phyloP scores from a whole-genome alignment of 352 stramenopile species.

The Blastocystis sp. region DNA sequence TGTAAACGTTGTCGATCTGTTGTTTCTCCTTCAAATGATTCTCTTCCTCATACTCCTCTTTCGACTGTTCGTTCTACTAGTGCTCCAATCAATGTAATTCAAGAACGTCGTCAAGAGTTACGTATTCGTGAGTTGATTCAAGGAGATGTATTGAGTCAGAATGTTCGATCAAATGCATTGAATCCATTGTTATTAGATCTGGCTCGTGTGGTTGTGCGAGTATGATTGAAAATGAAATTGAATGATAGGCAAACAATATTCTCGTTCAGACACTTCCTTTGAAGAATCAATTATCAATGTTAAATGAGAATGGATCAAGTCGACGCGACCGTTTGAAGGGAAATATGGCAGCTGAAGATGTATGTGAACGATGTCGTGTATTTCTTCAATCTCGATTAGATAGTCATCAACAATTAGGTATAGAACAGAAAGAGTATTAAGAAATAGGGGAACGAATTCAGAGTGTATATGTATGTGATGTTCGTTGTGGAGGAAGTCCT shows the following conservation, averaged over 20 bases:
- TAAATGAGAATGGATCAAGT: slow-evolving; percentile 15
- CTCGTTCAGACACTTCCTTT: not conserved
- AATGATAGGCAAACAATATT: slow-evolving; percentile 3
- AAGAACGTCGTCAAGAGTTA: slow-evolving; percentile 19
- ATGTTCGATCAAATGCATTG: not conserved
- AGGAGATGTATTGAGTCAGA: not conserved
- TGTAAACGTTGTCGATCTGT: slow-evolving; percentile 17
- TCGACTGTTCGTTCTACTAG: too few species aligned
- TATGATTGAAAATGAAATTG: not conserved
- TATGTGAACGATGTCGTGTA: not conserved
- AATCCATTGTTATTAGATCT: not conserved
- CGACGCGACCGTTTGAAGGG: not conserved
- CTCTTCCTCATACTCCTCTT: too few species aligned
- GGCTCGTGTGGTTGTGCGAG: not conserved
- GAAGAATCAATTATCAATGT: not conserved
- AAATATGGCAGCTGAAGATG: not conserved
- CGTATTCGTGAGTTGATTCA: not conserved
- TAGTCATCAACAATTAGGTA: not conserved
- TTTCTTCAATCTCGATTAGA: slow-evolving; percentile 8
- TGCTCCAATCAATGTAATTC: not conserved
- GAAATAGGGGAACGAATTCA: not conserved
- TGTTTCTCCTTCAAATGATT: too few species aligned
- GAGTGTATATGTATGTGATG: not conserved
- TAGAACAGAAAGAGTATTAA: not conserved
- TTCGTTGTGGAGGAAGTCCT: not conserved